phyloP scores from a whole-genome alignment of 2,329 filamentous ascomycete genomes.

The Colletotrichum tabaci region DNA sequence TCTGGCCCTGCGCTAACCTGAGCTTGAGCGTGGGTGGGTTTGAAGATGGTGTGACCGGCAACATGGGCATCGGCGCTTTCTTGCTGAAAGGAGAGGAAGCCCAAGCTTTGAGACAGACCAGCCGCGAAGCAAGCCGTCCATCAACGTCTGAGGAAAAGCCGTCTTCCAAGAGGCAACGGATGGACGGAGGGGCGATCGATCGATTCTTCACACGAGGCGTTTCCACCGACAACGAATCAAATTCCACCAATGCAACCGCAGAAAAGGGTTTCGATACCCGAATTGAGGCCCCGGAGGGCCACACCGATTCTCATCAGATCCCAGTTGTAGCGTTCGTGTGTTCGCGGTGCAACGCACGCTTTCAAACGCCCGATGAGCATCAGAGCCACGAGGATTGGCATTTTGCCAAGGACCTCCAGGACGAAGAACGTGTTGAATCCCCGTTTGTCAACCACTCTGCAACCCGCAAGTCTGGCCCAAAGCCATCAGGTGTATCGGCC shows the following conservation, averaged over 20 bases:
- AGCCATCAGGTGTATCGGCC: slow-evolving; percentile 54
- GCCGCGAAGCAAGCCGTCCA: slow-evolving; percentile 44
- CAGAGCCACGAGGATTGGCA: slow-evolving; percentile 95
- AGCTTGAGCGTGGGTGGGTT: slow-evolving; percentile 93
- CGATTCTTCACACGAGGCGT: slow-evolving; percentile 68
- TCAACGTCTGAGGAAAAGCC: slow-evolving; percentile 33
- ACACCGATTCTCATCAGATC: slow-evolving; percentile 45
- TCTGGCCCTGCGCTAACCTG: slow-evolving; percentile 94
- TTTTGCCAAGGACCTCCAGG: slow-evolving; percentile 88
- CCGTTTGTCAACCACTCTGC: slow-evolving; percentile 59
- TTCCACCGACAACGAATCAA: slow-evolving; percentile 49
- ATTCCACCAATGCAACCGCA: slow-evolving; percentile 43
- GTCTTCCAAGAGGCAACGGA: slow-evolving; percentile 59
- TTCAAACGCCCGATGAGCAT: slow-evolving; percentile 71
- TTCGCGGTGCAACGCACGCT: slow-evolving; percentile 73
- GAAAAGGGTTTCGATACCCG: slow-evolving; percentile 8
- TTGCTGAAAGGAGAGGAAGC: slow-evolving; percentile 83
- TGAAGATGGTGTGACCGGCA: slow-evolving; percentile 87
- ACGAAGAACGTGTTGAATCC: slow-evolving; percentile 68
- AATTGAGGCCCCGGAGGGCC: slow-evolving; percentile 27
- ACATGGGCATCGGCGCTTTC: slow-evolving; percentile 88
- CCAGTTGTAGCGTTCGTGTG: slow-evolving; percentile 66
- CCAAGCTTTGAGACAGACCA: slow-evolving; percentile 62
- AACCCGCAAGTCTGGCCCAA: slow-evolving; percentile 50
- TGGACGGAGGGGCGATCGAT: slow-evolving; percentile 67